Conservation (phyloP, 129 eudicot species). For the Heracleum sosnowskyi region DNA sequence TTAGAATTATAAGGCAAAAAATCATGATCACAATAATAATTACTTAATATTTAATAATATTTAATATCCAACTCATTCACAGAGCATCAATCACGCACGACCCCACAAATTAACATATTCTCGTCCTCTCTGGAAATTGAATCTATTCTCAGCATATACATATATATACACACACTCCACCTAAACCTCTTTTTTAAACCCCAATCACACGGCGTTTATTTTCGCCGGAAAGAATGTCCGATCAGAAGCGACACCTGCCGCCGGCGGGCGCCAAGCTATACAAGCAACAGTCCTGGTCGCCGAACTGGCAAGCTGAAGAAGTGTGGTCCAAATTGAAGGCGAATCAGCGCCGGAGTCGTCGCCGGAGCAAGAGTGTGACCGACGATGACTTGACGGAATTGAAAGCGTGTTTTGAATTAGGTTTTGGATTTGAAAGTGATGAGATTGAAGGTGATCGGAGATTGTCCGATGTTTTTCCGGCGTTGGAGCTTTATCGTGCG, state of each 20-base stretch:
- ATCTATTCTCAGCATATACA: not conserved
- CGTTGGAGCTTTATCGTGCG: slow-evolving; percentile 58
- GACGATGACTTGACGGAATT: slow-evolving; percentile 73
- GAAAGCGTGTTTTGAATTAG: slow-evolving; percentile 69
- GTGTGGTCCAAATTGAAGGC: slow-evolving; percentile 46
- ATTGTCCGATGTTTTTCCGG: slow-evolving; percentile 56
- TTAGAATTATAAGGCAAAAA: too few relatives aligned
- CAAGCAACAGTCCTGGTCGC: slow-evolving; percentile 62
- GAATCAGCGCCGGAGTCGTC: slow-evolving; percentile 25
- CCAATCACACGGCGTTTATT: not conserved
- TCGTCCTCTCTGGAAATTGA: not conserved
- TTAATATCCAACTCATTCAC: not conserved
- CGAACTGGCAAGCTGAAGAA: slow-evolving; percentile 46
- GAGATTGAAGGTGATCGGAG: slow-evolving; percentile 44
- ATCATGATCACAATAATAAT: too few relatives aligned
- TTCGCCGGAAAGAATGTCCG: not conserved
- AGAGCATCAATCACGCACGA: not conserved
- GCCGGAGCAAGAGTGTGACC: slow-evolving; percentile 29
- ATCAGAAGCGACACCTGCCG: not conserved
- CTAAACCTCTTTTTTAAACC: not conserved
- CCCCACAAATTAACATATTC: not conserved
- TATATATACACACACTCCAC: too few relatives aligned
- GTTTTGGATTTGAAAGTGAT: slow-evolving; percentile 63
- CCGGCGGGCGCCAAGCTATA: slow-evolving; percentile 14
- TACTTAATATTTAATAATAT: too few relatives aligned